Evolutionary conservation across 2,329 filamentous ascomycete genomes (phyloP).

Genomic region (Penicillium hordei): DNA sequence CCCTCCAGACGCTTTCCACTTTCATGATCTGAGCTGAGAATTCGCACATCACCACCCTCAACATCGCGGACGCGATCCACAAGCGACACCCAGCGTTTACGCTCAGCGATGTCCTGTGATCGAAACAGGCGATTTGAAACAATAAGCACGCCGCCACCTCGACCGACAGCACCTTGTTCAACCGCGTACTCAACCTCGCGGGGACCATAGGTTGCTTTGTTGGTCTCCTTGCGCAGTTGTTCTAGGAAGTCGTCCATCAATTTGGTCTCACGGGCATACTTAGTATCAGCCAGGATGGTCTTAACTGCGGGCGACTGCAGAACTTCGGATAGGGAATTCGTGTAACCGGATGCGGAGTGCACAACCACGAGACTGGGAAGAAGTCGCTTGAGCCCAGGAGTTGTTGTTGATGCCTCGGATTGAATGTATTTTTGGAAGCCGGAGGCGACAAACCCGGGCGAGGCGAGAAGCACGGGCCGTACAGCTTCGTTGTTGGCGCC

Average conservation of each 20-base stretch:
- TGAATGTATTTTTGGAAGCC: conserved; percentile 77
- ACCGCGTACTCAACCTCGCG: conserved; percentile 79
- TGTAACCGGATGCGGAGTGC: conserved; percentile 79
- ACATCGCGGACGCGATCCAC: conserved; percentile 81
- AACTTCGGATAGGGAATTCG: conserved; percentile 85
- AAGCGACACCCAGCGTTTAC: conserved; percentile 77
- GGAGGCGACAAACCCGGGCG: conserved; percentile 80
- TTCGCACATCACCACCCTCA: conserved; percentile 80
- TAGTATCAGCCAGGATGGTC: conserved; percentile 76
- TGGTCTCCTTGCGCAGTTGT: conserved; percentile 77
- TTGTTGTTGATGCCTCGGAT: conserved; percentile 59
- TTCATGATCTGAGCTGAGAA: conserved; percentile 93
- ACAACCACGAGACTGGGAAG: conserved; percentile 65
- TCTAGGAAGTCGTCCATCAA: conserved; percentile 83
- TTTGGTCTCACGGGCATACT: conserved; percentile 78
- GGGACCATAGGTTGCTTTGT: conserved; percentile 85
- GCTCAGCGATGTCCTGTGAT: conserved; percentile 71
- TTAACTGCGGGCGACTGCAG: conserved; percentile 78
- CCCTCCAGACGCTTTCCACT: conserved; percentile 83
- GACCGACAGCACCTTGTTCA: conserved; percentile 81
- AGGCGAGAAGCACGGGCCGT: conserved; percentile 74
- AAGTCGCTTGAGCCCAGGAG: conserved; percentile 64
- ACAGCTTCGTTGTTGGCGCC: conserved; percentile 38
- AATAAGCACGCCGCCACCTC: conserved; percentile 78
- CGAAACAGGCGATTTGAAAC: conserved; percentile 88